Evolutionary conservation across 1,284 basidiomycete species (phyloP).

Genomic region (Austroboletus niveus): DNA sequence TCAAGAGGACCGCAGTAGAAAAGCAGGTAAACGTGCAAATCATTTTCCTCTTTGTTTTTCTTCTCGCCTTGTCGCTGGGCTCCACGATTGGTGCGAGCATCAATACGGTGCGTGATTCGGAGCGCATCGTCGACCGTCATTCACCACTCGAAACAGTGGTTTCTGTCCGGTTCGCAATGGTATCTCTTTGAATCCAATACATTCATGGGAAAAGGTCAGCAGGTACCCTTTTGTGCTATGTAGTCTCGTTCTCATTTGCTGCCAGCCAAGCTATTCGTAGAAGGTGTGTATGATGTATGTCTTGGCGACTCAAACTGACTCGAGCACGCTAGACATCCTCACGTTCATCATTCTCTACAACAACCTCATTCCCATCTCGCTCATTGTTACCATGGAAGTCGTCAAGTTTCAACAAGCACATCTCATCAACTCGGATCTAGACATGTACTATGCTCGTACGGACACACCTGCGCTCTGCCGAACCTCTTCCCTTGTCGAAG

Average conservation of each 20-base stretch:
- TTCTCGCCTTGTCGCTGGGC: constrained; percentile 86
- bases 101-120: constrained; percentile 46
- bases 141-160: constrained; percentile 54
- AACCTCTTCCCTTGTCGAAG: constrained; percentile 96
- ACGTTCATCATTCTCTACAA: constrained; percentile 99
- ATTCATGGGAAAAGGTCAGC: constrained; percentile 60
- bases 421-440: constrained; percentile 94
- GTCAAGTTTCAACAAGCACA: constrained; percentile 98
- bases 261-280: constrained; percentile 74
- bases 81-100: constrained; percentile 93
- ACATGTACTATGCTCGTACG: constrained; percentile 93
- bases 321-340: constrained; percentile 69
- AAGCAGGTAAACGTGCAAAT: constrained; percentile 96
- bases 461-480: constrained; percentile 97
- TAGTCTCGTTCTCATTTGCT: constrained; percentile 5
- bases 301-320: constrained; percentile 6
- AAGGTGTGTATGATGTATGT: constrained; percentile 49
- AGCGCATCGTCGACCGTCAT: neutral
- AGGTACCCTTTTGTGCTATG: neutral
- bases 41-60: constrained; percentile 89
- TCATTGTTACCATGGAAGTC: constrained; percentile 99
- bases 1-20: constrained; percentile 96
- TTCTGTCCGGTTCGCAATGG: constrained; percentile 82
- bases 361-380: constrained; percentile 98
- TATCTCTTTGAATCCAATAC: constrained; percentile 67